Conservation (phyloP, 1,284 basidiomycete genomes). For the Apiotrichum sp. region DNA sequence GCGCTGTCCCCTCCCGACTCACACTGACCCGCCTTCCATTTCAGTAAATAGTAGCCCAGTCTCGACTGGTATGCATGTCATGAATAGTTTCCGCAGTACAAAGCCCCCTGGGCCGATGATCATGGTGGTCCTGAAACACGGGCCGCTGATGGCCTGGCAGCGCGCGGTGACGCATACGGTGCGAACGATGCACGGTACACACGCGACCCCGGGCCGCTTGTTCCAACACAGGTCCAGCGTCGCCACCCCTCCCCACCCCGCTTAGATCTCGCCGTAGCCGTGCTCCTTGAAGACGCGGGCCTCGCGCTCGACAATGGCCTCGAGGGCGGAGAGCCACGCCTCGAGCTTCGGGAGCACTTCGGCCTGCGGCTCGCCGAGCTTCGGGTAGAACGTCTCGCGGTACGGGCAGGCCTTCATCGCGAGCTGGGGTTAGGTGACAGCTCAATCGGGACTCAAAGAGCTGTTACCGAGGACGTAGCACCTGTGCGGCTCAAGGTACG, state of each 20-base stretch:
- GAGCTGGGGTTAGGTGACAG: conserved; percentile 52
- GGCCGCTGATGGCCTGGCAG: too few relatives aligned
- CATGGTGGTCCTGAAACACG: too few relatives aligned
- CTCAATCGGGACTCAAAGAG: neutral
- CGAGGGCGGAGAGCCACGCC: conserved; percentile 72
- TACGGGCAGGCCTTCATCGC: conserved; percentile 97
- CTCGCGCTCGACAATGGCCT: conserved; percentile 63
- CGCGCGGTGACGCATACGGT: too few relatives aligned
- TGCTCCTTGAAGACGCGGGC: conserved; percentile 67
- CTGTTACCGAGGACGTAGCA: too few relatives aligned
- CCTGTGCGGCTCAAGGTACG: too few relatives aligned
- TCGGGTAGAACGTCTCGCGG: conserved; percentile 80
- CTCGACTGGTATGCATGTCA: neutral
- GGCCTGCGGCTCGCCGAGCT: conserved; percentile 68
- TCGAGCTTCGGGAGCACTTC: conserved; percentile 64
- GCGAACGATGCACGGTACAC: too few relatives aligned
- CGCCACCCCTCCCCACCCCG: too few relatives aligned
- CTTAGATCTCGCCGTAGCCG: conserved; percentile 56
- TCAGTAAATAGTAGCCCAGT: too few relatives aligned
- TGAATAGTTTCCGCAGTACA: neutral
- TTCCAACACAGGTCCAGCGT: too few relatives aligned
- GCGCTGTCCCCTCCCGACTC: too few relatives aligned
- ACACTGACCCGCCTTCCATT: too few relatives aligned
- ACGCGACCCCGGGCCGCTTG: too few relatives aligned
- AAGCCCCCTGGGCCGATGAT: neutral